Conservation (phyloP, 2,329 filamentous ascomycete genomes). For the Xylaria sp. region DNA sequence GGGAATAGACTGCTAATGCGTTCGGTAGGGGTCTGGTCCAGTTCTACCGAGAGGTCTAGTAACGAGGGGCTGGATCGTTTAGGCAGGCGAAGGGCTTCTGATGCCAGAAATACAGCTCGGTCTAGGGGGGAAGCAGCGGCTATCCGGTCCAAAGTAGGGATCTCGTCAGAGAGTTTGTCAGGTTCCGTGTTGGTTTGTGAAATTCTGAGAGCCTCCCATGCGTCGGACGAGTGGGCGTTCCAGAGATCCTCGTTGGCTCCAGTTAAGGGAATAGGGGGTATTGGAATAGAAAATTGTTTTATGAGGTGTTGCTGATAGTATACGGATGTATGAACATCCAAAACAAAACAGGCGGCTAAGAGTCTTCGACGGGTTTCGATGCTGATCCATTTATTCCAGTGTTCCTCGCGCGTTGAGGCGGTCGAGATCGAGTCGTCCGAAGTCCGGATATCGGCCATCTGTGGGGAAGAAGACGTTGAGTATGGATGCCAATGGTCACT, state of each 20-base stretch:
- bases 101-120: slow-evolving; percentile 33
- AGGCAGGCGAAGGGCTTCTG: slow-evolving; percentile 34
- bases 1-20: slow-evolving; percentile 48
- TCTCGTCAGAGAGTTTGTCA: slow-evolving; percentile 34
- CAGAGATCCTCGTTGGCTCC: slow-evolving; percentile 50
- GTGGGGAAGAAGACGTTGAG: slow-evolving; percentile 41
- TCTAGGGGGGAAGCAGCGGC: slow-evolving; percentile 35
- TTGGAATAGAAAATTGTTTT: slow-evolving; percentile 39
- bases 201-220: slow-evolving; percentile 47
- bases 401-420: slow-evolving; percentile 35
- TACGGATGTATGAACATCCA: slow-evolving; percentile 58
- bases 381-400: slow-evolving; percentile 57
- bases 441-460: slow-evolving; percentile 44
- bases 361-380: slow-evolving; percentile 56
- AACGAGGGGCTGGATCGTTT: slow-evolving; percentile 24
- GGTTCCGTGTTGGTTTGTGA: slow-evolving; percentile 35
- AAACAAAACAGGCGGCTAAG: slow-evolving; percentile 58
- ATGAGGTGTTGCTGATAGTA: slow-evolving; percentile 55
- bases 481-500: slow-evolving; percentile 36
- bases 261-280: slow-evolving; percentile 51
- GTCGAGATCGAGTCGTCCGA: slow-evolving; percentile 26
- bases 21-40: slow-evolving; percentile 30
- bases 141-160: slow-evolving; percentile 42
- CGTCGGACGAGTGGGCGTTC: slow-evolving; percentile 48
- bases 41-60: slow-evolving; percentile 22